Evolutionary conservation across 352 stramenopile genomes (phyloP).

Genomic region (Pythium sp.): DNA sequence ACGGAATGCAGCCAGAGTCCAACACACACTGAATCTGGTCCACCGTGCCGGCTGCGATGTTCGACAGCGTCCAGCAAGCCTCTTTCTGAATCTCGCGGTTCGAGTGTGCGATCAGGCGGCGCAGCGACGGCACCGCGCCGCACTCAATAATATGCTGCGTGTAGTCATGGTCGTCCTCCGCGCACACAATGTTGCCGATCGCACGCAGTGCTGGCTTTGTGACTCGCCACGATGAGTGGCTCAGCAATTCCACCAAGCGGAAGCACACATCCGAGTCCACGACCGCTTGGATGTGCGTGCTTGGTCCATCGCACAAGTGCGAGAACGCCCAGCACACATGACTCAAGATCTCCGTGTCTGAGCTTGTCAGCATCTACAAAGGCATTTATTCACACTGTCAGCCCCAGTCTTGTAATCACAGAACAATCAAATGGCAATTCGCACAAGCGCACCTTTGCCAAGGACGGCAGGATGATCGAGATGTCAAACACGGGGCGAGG

Average conservation of each 20-base stretch:
- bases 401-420: neutral
- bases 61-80: conserved; percentile 94
- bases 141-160: conserved; percentile 96
- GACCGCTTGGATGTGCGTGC: conserved; percentile 95
- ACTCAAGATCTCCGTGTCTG: conserved; percentile 94
- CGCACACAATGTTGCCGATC: conserved; percentile 99
- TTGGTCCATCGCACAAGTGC: conserved; percentile 96
- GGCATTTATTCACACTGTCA: neutral
- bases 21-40: conserved; percentile 98
- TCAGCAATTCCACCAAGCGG: conserved; percentile 93
- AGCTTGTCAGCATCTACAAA: conserved; percentile 90
- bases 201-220: conserved; percentile 96
- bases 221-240: conserved; percentile 92
- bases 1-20: conserved; percentile 94
- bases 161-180: conserved; percentile 93
- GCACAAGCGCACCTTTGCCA: conserved; percentile 50
- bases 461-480: conserved; percentile 81
- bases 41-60: conserved; percentile 97
- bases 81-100: conserved; percentile 99
- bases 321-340: conserved; percentile 96
- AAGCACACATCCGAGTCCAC: conserved; percentile 89
- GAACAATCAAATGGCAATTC: neutral
- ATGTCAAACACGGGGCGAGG: conserved; percentile 89
- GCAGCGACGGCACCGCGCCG: conserved; percentile 92
- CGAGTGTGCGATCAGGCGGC: conserved; percentile 92